Evolutionary conservation across 2,329 filamentous ascomycete genomes (phyloP).

Genomic region (Mycosphaerella arachidis): DNA sequence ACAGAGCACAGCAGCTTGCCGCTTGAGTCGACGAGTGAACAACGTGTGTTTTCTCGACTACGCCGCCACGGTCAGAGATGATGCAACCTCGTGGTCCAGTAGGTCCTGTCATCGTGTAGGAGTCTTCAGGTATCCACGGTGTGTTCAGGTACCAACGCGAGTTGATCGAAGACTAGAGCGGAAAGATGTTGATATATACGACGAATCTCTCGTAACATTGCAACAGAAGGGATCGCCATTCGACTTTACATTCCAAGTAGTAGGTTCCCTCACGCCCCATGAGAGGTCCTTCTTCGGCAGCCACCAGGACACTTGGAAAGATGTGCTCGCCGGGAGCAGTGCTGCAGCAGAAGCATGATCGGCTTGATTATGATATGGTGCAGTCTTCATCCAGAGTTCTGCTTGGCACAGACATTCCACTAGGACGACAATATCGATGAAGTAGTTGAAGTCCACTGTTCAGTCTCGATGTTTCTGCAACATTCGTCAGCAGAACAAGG

Average conservation of each 20-base stretch:
- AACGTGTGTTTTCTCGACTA: conserved; percentile 28
- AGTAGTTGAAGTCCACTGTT: not conserved
- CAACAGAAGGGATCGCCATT: not conserved
- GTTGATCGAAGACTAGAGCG: too few relatives aligned
- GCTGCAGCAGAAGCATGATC: too few relatives aligned
- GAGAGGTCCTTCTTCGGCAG: not conserved
- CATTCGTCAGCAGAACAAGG: not conserved
- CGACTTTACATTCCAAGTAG: not conserved
- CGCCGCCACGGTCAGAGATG: not conserved
- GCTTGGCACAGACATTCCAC: too few relatives aligned
- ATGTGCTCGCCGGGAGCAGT: not conserved
- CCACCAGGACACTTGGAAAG: not conserved
- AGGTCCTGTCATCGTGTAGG: not conserved
- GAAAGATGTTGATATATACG: too few relatives aligned
- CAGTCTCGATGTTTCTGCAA: not conserved
- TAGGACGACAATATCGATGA: not conserved
- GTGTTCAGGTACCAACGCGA: too few relatives aligned
- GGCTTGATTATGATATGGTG: too few relatives aligned
- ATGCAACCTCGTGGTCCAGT: not conserved
- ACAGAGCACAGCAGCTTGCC: conserved; percentile 39
- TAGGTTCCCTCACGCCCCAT: not conserved
- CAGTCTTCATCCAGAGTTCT: too few relatives aligned
- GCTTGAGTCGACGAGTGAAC: conserved; percentile 36
- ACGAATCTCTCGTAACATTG: not conserved
- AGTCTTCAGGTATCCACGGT: too few relatives aligned